phyloP scores from a whole-genome alignment of 805 yeast species.

The Barnettozyma californica region DNA sequence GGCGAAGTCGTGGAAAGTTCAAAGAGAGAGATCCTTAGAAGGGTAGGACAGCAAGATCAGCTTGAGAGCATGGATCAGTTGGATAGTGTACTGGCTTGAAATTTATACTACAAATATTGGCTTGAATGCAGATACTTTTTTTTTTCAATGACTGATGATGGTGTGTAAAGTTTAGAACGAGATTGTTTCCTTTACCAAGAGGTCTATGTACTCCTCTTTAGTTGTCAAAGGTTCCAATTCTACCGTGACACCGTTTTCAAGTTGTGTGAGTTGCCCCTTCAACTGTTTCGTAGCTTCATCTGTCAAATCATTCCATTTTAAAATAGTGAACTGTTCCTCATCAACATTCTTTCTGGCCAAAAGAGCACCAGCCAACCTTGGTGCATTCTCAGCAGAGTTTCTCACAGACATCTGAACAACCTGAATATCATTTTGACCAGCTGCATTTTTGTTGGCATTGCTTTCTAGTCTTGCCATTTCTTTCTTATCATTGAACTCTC shows the following conservation, averaged over 20 bases:
- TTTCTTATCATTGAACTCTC: constrained; percentile 40
- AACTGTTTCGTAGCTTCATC: constrained; percentile 26
- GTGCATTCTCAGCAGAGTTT: constrained; percentile 49
- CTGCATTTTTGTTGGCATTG: constrained; percentile 28
- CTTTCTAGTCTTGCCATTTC: constrained; percentile 34
- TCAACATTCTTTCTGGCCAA: constrained; percentile 56
- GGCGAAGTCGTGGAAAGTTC: constrained; percentile 85
- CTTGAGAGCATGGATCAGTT: constrained; percentile 72
- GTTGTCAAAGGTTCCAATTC: constrained; percentile 23
- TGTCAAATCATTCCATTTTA: constrained; percentile 42
- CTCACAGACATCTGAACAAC: constrained; percentile 78
- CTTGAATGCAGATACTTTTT: neutral
- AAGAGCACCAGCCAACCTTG: constrained; percentile 66
- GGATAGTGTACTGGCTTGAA: constrained; percentile 35
- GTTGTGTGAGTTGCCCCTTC: constrained; percentile 22
- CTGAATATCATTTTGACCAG: constrained; percentile 34
- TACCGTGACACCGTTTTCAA: constrained; percentile 16
- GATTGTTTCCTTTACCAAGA: constrained; percentile 24
- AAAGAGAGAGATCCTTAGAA: constrained; percentile 67
- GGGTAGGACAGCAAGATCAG: constrained; percentile 82
- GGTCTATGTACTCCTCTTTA: constrained; percentile 29
- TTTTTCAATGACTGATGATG: too few relatives aligned
- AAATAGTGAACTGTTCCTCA: constrained; percentile 45
- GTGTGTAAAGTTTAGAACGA: neutral
- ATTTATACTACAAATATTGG: neutral